phyloP scores from a whole-genome alignment of 257 asterid genomes.

The Fraxinus anomala region DNA sequence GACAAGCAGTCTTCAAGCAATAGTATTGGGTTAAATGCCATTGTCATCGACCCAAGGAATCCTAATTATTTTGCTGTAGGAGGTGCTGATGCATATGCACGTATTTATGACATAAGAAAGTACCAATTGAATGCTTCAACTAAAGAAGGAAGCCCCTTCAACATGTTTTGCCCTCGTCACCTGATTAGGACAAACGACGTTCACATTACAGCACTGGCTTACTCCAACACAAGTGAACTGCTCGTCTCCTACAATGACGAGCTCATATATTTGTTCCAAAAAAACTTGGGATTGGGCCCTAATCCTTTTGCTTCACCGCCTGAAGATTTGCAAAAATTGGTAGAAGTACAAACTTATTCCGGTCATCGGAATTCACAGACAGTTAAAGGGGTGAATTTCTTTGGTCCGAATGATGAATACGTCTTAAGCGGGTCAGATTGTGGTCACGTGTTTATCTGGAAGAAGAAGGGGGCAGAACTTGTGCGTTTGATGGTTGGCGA shows the following conservation, averaged over 20 bases:
- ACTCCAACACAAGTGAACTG: conserved; percentile 70
- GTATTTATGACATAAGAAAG: conserved; percentile 71
- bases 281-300: conserved; percentile 64
- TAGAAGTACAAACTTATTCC: conserved; percentile 45
- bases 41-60: conserved; percentile 73
- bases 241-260: conserved; percentile 75
- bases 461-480: conserved; percentile 59
- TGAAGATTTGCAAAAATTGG: conserved; percentile 35
- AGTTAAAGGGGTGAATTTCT: conserved; percentile 76
- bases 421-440: conserved; percentile 82
- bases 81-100: conserved; percentile 74
- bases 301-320: conserved; percentile 41
- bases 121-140: conserved; percentile 43
- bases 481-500: conserved; percentile 75
- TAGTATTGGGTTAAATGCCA: conserved; percentile 57
- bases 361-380: conserved; percentile 73
- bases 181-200: conserved; percentile 45
- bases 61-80: conserved; percentile 75
- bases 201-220: conserved; percentile 70
- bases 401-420: conserved; percentile 70
- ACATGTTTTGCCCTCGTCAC: conserved; percentile 59
- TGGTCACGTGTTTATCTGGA: conserved; percentile 79
- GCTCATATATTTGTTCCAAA: conserved; percentile 67
- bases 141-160: conserved; percentile 45
- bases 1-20: conserved; percentile 34